Evolutionary conservation across 768 basidiomycete species (phyloP).

Genomic region (Leccinum sublutescens): DNA sequence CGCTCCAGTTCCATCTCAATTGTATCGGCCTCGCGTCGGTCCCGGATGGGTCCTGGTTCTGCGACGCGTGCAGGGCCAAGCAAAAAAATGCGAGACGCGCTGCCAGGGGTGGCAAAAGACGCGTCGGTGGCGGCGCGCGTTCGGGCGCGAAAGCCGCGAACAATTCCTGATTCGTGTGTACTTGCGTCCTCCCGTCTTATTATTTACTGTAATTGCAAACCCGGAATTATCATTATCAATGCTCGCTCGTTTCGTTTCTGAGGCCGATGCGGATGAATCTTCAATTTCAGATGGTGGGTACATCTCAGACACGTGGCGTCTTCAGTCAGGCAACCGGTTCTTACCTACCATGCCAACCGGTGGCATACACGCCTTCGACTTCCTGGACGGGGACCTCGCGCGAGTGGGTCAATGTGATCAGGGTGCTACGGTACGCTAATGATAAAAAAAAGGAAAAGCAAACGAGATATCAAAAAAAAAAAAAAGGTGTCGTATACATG

Average conservation of each 20-base stretch:
- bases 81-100: conserved; percentile 49
- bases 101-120: conserved; percentile 52
- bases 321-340: background rate
- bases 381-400: background rate
- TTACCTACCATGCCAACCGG: background rate
- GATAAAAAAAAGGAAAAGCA: background rate
- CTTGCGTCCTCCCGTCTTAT: conserved; percentile 14
- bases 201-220: conserved; percentile 23
- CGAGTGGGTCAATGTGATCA: background rate
- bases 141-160: conserved; percentile 31
- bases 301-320: background rate
- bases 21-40: conserved; percentile 68
- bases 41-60: conserved; percentile 76
- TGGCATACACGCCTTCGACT: background rate
- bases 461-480: background rate
- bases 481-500: conserved; percentile 26
- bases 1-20: conserved; percentile 68
- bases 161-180: conserved; percentile 23
- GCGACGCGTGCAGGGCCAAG: conserved; percentile 62
- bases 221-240: background rate
- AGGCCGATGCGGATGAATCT: no score
- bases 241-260: background rate
- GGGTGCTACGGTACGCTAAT: background rate
- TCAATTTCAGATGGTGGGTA: no score
- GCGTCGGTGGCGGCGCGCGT: conserved; percentile 36